Evolutionary conservation across 768 basidiomycete species (phyloP), one percentile per base, ranked within the genome.

Genomic region (Boletus pseudopeckii): DNA sequence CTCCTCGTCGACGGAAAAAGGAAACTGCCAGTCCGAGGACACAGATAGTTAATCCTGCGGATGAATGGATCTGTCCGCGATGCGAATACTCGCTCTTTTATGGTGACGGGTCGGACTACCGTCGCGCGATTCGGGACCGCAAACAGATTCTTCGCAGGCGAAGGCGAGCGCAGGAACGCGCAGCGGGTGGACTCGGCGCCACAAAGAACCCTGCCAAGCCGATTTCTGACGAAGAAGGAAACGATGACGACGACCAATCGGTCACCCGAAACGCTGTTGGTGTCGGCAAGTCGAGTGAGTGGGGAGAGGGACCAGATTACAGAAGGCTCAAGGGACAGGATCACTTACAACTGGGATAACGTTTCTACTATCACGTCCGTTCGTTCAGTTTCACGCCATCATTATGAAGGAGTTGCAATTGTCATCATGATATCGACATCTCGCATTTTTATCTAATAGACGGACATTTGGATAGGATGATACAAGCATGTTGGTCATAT

Each of bases 21-120:
- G 60, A 61, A 52, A 48, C 56, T 7, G 58, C 68, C 60, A 55
- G 69, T 33, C 52, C 70, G 24, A 61, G 63, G 22, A 20, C 71
- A 26, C 68, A 70, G 54, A 69, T 85, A 49, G 78, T 77, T 22
- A 78, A 82, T 54, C 83, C 85, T 8, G 77, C 72, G 33, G 92
- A 97, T 22, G 96, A 98, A 69, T 97, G 91, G 87, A 86, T 98
- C 54, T 98, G 96, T 68, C 82, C 88, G 57, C 90, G 88, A 63
- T 98, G 96, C 75, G 96, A 98, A 73, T 95, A 93, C 68, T 78
- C 84, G 53, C 66, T 98, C 52, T 95, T 96, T 70, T 98, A 88
- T 67, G 92, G 92, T n/a, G 86, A 88, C 47, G 88, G 88, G 38
- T 53, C 72, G 50, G 80, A 76, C 50, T 86, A 88, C 68, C 76